These are phyloP conservation scores for Cicer bijugum DNA, from an alignment of 306 rosid species.

Conservation along the genomic window DNA sequence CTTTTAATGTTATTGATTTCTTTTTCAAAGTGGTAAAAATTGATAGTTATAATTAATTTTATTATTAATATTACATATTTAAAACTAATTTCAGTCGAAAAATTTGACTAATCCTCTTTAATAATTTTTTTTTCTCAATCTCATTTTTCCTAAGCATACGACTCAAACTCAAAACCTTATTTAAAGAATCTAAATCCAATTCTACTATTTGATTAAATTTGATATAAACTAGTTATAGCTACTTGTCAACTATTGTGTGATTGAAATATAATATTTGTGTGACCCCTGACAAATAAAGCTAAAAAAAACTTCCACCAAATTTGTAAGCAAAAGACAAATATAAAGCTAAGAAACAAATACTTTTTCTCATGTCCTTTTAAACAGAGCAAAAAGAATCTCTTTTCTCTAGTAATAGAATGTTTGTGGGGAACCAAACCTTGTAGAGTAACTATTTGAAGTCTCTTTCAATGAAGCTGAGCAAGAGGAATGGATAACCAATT, in stretches of 20 bases:
- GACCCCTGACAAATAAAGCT: constrained; percentile 33
- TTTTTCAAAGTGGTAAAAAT: no score
- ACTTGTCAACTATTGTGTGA: constrained; percentile 35
- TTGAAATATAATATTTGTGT: constrained; percentile 25
- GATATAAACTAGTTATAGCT: not conserved
- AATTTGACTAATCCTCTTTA: no score
- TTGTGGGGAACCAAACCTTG: constrained; percentile 43
- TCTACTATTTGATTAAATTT: no score
- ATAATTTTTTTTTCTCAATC: no score
- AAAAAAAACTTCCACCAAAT: constrained; percentile 4
- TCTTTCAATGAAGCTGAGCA: constrained; percentile 44
- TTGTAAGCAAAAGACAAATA: constrained; percentile 46
- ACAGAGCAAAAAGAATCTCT: constrained; percentile 35
- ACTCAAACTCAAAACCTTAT: no score
- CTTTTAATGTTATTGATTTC: no score
- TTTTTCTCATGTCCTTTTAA: constrained; percentile 43
- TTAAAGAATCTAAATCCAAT: no score
- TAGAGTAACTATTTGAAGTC: constrained; percentile 44
- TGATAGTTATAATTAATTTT: no score
- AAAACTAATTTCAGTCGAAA: no score
- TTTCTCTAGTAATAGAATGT: constrained; percentile 20
- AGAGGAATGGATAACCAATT: constrained; percentile 52
- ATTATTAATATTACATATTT: no score
- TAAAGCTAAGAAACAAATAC: constrained; percentile 34
- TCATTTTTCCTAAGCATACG: no score